Conservation (phyloP, 2,329 filamentous ascomycete species). For the Xylaria sp. region DNA sequence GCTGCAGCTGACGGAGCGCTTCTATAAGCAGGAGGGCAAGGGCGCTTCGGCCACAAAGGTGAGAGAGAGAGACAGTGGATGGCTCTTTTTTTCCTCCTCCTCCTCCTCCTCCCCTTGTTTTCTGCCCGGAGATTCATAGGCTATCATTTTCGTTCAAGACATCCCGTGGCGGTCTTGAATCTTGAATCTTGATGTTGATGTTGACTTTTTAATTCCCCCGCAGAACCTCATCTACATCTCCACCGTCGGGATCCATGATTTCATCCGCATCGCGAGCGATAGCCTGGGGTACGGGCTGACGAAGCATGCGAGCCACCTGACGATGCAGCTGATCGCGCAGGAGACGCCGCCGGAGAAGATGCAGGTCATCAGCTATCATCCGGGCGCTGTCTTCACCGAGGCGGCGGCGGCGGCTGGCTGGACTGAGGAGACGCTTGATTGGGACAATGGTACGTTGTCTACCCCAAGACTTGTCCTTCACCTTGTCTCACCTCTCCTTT, state of each 20-base stretch:
- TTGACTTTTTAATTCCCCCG: background rate
- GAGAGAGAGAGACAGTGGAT: no score
- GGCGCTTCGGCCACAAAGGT: slow-evolving; percentile 34
- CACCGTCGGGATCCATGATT: slow-evolving; percentile 40
- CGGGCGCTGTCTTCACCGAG: slow-evolving; percentile 52
- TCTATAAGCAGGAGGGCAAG: slow-evolving; percentile 50
- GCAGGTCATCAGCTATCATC: slow-evolving; percentile 55
- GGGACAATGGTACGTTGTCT: slow-evolving; percentile 46
- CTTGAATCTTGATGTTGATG: background rate
- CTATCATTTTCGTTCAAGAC: background rate
- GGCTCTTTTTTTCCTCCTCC: background rate
- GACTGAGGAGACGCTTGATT: slow-evolving; percentile 40
- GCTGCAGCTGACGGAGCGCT: slow-evolving; percentile 48
- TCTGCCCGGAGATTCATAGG: background rate
- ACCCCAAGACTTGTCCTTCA: background rate
- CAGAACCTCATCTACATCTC: slow-evolving; percentile 27
- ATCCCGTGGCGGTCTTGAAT: no score
- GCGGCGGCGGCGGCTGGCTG: slow-evolving; percentile 40
- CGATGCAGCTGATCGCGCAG: slow-evolving; percentile 54
- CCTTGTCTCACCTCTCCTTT: background rate
- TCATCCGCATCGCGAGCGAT: slow-evolving; percentile 49
- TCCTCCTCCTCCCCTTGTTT: background rate
- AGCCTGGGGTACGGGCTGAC: slow-evolving; percentile 51
- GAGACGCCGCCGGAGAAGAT: slow-evolving; percentile 48
- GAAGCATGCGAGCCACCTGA: slow-evolving; percentile 52